Base-by-base conservation (phyloP, 495 filamentous ascomycete genomes). In the Xylaria bambusicola region DNA sequence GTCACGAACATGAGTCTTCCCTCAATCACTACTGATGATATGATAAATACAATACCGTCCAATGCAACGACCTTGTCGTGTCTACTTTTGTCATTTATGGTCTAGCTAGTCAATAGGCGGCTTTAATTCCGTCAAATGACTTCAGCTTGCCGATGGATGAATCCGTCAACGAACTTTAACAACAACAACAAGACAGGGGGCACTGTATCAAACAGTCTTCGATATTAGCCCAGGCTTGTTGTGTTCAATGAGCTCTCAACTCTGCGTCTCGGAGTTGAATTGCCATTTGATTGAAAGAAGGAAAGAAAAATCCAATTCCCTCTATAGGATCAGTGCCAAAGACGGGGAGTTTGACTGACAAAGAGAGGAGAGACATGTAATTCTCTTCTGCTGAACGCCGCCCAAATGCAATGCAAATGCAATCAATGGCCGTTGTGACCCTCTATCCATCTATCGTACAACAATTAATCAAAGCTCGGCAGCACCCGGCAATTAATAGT, bases 361-460 rank as follows among this genome's bases (percentile, higher is more conserved):
- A n/a, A n/a, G n/a, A n/a, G n/a, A n/a, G n/a, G n/a, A n/a, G n/a
- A n/a, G n/a, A n/a, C n/a, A n/a, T 50, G 27, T 26, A 10, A 53
- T 17, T 60, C 46, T 38, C 35, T 55, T 57, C 18, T 41, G 20
- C 42, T 55, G 17, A 55, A 61, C 58, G 58, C 58, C 58, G 36
- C 51, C 57, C 58, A 61, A n/a, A 61, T 61, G 58, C 58, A 61
- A 56, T 55, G n/a, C 41, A 46, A 61, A 50, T 55, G 20, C 31
- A 46, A 21, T 36, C 48, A 46, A 33, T 41, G 46, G 41, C 58
- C 33, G 36, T n/a, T 12, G 41, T 21, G 49, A 47, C 44, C 58
- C 6, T 48, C 60, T 47, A 57, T 66, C 67, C 61, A 41, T 52
- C 49, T 36, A 52, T 60, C 57, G 26, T 60, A 60, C 57, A 60